Conservation (phyloP, 345 rosid genomes). For the Excoecaria cochinchinensis region DNA sequence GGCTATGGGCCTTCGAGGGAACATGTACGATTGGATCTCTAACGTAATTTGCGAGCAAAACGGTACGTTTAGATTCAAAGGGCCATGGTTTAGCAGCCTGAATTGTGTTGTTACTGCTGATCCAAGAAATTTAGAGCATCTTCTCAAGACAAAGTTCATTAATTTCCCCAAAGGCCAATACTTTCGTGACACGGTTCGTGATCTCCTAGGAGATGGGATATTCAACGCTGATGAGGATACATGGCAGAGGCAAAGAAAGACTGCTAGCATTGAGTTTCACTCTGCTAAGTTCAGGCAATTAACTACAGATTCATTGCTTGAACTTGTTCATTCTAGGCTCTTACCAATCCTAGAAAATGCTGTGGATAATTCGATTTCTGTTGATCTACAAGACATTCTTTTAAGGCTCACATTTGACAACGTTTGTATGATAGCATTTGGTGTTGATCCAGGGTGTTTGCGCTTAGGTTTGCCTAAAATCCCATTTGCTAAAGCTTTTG, state of each 20-base stretch:
- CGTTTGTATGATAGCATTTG: constrained; percentile 92
- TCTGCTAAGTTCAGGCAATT: constrained; percentile 74
- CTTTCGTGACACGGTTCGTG: constrained; percentile 63
- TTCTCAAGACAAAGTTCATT: constrained; percentile 78
- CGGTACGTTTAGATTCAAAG: constrained; percentile 75
- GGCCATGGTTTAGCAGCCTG: constrained; percentile 82
- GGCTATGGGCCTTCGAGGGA: constrained; percentile 36
- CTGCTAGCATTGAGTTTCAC: constrained; percentile 91
- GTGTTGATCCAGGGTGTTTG: constrained; percentile 89
- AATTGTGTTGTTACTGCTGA: constrained; percentile 74
- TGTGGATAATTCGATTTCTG: constrained; percentile 27
- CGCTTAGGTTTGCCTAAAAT: constrained; percentile 56
- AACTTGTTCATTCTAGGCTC: constrained; percentile 77
- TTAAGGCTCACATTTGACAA: constrained; percentile 83
- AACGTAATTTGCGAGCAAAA: constrained; percentile 52
- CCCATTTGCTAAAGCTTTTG: constrained; percentile 86
- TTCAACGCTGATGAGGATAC: constrained; percentile 83
- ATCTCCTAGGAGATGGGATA: constrained; percentile 86
- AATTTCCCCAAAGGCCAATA: constrained; percentile 83
- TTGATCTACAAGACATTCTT: constrained; percentile 82
- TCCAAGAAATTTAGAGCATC: constrained; percentile 83
- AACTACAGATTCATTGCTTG: constrained; percentile 60
- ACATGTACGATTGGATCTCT: constrained; percentile 77
- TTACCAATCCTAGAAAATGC: constrained; percentile 67
- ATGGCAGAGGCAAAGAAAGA: constrained; percentile 86